These are phyloP conservation scores for Starmerella floris DNA, from an alignment of 805 yeast genomes.

Conservation along the genomic window DNA sequence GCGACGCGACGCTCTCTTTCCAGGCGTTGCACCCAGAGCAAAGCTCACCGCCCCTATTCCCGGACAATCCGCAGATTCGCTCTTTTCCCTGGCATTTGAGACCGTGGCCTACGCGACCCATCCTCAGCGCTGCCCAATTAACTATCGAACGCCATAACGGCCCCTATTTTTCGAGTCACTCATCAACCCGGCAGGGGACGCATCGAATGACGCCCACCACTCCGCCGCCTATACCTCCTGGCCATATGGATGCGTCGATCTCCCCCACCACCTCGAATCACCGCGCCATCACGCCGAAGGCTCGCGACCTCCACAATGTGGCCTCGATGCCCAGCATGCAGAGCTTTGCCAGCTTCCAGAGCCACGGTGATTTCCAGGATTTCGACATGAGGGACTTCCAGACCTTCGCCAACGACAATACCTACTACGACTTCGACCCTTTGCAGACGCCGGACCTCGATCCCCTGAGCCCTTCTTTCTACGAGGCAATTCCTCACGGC, in stretches of 20 bases:
- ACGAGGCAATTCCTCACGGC: constrained; percentile 3
- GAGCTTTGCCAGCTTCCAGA: constrained; percentile 6
- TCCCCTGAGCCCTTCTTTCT: constrained; percentile 10
- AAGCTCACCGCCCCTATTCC: too few species aligned
- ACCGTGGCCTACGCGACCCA: too few species aligned
- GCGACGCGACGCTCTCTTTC: too few species aligned
- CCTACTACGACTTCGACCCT: constrained; percentile 5
- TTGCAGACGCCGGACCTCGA: constrained; percentile 12
- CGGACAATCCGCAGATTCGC: too few species aligned
- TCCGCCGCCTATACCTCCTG: neutral
- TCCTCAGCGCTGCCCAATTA: too few species aligned
- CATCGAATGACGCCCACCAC: neutral
- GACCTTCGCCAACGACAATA: neutral
- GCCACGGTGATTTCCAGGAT: constrained; percentile 3
- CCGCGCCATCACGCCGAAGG: constrained; percentile 1
- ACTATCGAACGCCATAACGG: too few species aligned
- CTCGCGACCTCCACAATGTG: neutral
- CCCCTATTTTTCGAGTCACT: too few species aligned
- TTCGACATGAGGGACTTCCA: constrained; percentile 1
- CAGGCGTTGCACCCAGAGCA: too few species aligned
- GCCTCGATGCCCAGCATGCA: constrained; percentile 7
- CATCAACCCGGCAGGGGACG: too few species aligned
- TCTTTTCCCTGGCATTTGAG: too few species aligned
- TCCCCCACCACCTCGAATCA: constrained; percentile 1
- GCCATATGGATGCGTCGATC: neutral